Conservation (phyloP, 257 asterid genomes). For the Primulina huaijiensis region DNA sequence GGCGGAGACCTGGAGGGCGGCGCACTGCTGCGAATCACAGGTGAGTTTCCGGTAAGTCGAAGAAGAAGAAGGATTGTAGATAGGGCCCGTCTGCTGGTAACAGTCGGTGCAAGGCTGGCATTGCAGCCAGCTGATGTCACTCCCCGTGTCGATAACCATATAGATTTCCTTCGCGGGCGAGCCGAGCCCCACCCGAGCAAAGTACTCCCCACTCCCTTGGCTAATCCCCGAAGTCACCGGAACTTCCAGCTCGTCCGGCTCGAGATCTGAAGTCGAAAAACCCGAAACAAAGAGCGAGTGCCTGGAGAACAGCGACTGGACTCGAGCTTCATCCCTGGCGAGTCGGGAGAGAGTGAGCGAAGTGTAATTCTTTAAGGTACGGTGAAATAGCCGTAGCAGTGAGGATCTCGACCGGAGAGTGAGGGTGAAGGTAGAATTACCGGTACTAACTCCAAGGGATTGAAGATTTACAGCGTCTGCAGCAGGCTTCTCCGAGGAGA, state of each 20-base stretch:
- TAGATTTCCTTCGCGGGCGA: constrained; percentile 42
- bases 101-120: constrained; percentile 68
- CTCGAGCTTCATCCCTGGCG: constrained; percentile 52
- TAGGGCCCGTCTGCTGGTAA: constrained; percentile 61
- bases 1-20: constrained; percentile 35
- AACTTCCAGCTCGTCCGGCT: constrained; percentile 35
- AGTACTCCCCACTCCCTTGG: constrained; percentile 79
- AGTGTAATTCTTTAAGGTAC: constrained; percentile 36
- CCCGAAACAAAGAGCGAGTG: constrained; percentile 23
- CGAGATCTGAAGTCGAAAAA: constrained; percentile 27
- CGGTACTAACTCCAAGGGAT: not conserved
- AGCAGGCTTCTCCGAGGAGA: constrained; percentile 9
- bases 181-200: constrained; percentile 67
- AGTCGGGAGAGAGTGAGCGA: constrained; percentile 50
- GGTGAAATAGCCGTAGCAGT: constrained; percentile 13
- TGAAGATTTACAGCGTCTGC: not conserved
- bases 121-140: constrained; percentile 81
- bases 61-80: constrained; percentile 52
- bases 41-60: constrained; percentile 40
- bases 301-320: constrained; percentile 34
- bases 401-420: constrained; percentile 59
- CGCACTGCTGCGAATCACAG: constrained; percentile 50
- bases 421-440: constrained; percentile 28
- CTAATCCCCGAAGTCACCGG: constrained; percentile 61
- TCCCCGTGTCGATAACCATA: constrained; percentile 64